Base-by-base conservation (phyloP, 139 green algal genomes). In the Astrephomene gubernaculifera region DNA sequence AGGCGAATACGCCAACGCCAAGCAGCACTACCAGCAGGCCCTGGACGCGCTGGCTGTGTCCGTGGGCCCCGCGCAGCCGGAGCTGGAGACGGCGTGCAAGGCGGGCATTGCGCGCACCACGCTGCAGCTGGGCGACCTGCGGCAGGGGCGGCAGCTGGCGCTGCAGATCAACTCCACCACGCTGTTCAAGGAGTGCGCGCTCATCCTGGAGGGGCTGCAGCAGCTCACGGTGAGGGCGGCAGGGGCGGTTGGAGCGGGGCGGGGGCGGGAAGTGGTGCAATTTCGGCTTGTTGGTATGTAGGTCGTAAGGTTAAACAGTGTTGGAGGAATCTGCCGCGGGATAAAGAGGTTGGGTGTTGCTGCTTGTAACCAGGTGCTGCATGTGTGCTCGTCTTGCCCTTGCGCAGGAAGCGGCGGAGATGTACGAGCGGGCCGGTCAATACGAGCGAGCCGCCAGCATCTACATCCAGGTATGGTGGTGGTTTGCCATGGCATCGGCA, bases 401-500 rank as follows among this genome's bases (percentile, higher is more conserved):
- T 57, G 10, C 25, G 74, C 72, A 88, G 81, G 92, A 97, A 41
- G 93, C 95, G 19, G 95, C 93, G n/a, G 92, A 96, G 87, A 91
- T 98, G 90, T 97, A 95, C 84, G 92, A 96, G 79, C 78, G 63
- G 12, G 92, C 90, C 6, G 93, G 94, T 2, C 87, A 94, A 80
- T 89, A 88, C 49, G 95, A 98, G 82, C 90, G 90, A 10, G 95
- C 95, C 14, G 95, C 94, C 0, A 88, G 79, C 63, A 96, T 97
- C 35, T 96, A 97, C 86, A 94, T 98, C 54, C 88, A 91, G 70
- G 81, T 87, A 1, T 3, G 60, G 3, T n/a, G n/a, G n/a, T n/a
- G n/a, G n/a, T n/a, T n/a, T n/a, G n/a, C n/a, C n/a, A n/a, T n/a
- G n/a, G n/a, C n/a, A n/a, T n/a, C n/a, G n/a, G n/a, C n/a, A n/a